Evolutionary conservation across 129 eudicot genomes (phyloP).

Genomic region (Helichrysum umbraculigerum): DNA sequence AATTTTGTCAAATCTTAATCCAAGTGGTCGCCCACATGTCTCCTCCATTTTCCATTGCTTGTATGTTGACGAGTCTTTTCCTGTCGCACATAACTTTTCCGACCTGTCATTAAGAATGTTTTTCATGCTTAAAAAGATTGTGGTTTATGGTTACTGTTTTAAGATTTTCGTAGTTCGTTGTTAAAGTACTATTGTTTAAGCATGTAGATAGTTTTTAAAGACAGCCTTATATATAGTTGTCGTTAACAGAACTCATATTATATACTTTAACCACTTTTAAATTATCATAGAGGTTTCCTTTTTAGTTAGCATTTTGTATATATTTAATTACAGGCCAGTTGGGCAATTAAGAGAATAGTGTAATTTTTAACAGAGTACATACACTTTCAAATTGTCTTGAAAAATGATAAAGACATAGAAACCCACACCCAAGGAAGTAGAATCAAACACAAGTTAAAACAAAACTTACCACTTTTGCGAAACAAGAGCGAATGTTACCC

Average conservation of each 20-base stretch:
- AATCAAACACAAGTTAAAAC: no score
- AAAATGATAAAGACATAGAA: not conserved
- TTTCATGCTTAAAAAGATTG: no score
- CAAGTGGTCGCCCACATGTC: slow-evolving; percentile 85
- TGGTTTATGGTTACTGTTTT: not conserved
- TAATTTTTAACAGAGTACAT: not conserved
- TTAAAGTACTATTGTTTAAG: not conserved
- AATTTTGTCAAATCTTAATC: slow-evolving; percentile 69
- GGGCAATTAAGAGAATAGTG: not conserved
- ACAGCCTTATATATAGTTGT: no score
- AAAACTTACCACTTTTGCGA: slow-evolving; percentile 57
- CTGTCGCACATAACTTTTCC: slow-evolving; percentile 61
- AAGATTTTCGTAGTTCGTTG: not conserved
- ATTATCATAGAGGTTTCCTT: no score
- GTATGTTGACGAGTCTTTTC: slow-evolving; percentile 68
- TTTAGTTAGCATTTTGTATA: not conserved
- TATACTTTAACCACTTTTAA: no score
- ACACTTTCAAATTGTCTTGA: not conserved
- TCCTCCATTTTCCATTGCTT: slow-evolving; percentile 85
- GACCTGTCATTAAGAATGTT: slow-evolving; percentile 48
- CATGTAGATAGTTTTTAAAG: not conserved
- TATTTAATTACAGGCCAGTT: no score
- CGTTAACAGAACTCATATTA: no score
- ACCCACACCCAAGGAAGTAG: not conserved
- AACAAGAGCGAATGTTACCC: slow-evolving; percentile 93